A percentile compares a stretch with the other conserved stretches of the same genome.
Conservation (phyloP, 225 moss, liverwort and hornwort genomes). For the Polytrichum formosum region DNA sequence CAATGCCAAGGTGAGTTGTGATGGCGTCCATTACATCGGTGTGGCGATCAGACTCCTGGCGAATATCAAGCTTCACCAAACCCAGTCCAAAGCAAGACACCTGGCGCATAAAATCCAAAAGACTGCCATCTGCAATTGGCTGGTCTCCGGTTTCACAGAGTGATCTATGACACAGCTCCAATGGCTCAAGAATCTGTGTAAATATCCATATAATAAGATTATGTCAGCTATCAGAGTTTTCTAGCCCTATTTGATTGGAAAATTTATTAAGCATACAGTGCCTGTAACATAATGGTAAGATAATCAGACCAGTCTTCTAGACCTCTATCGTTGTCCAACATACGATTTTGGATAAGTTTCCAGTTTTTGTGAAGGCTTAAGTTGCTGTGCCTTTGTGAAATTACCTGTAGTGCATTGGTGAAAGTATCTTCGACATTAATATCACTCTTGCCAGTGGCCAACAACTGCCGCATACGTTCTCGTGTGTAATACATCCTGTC, state of each 20-base stretch:
- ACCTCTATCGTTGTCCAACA: too few relatives aligned
- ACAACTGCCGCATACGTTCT: slow-evolving; percentile 85
- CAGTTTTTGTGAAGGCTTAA: too few relatives aligned
- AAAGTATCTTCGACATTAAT: slow-evolving; percentile 76
- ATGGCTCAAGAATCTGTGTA: slow-evolving; percentile 79
- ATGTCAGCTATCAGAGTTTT: too few relatives aligned
- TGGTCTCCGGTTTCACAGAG: slow-evolving; percentile 89
- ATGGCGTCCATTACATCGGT: slow-evolving; percentile 84
- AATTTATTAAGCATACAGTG: too few relatives aligned
- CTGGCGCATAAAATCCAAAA: slow-evolving; percentile 94
- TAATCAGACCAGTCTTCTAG: too few relatives aligned
- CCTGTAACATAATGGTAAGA: too few relatives aligned
- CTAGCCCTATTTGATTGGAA: too few relatives aligned
- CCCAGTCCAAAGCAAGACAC: slow-evolving; percentile 92
- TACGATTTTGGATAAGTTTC: too few relatives aligned
- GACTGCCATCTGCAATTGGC: slow-evolving; percentile 86
- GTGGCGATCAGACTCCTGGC: slow-evolving; percentile 93
- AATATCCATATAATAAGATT: too few relatives aligned
- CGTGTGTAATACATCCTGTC: slow-evolving; percentile 88
- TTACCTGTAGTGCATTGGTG: slow-evolving; percentile 63
- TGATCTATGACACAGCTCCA: slow-evolving; percentile 82
- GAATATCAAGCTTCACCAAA: slow-evolving; percentile 81
- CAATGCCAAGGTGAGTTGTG: slow-evolving; percentile 80
- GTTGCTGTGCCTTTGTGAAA: neutral
- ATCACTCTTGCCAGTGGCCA: slow-evolving; percentile 78